Conservation (phyloP, 805 yeast genomes). For the Schwanniomyces vanrijiae region DNA sequence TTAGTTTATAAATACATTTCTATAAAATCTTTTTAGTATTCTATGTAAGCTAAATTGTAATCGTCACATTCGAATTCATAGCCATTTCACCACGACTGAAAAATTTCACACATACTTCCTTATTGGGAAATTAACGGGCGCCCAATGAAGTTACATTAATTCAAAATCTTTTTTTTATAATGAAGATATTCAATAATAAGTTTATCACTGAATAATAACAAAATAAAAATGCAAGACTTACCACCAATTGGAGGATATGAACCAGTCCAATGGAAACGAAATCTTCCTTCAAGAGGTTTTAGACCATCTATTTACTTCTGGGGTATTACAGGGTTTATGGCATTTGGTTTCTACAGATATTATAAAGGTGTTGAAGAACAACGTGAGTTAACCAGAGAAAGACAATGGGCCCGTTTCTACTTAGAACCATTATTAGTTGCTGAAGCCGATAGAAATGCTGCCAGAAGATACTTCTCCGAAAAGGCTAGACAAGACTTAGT, state of each 20-base stretch:
- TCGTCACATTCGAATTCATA: neutral
- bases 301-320: constrained; percentile 72
- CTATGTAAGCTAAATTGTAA: too few species aligned
- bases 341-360: constrained; percentile 70
- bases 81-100: neutral
- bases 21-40: neutral
- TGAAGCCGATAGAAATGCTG: constrained; percentile 76
- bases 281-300: constrained; percentile 82
- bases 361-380: constrained; percentile 71
- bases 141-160: constrained; percentile 9
- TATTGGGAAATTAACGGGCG: constrained; percentile 6
- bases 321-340: constrained; percentile 60
- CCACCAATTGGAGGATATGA: constrained; percentile 89
- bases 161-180: constrained; percentile 8
- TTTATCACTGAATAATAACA: neutral
- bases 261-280: constrained; percentile 85
- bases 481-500: constrained; percentile 63
- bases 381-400: constrained; percentile 73
- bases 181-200: neutral
- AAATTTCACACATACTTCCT: constrained; percentile 3
- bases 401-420: constrained; percentile 73
- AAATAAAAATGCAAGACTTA: constrained; percentile 60
- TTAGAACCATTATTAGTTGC: constrained; percentile 75
- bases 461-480: constrained; percentile 67
- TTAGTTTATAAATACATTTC: neutral